Evolutionary conservation across 768 basidiomycete species (phyloP), one percentile per base, ranked within the genome.

Genomic region (Tubosaeta sp.): DNA sequence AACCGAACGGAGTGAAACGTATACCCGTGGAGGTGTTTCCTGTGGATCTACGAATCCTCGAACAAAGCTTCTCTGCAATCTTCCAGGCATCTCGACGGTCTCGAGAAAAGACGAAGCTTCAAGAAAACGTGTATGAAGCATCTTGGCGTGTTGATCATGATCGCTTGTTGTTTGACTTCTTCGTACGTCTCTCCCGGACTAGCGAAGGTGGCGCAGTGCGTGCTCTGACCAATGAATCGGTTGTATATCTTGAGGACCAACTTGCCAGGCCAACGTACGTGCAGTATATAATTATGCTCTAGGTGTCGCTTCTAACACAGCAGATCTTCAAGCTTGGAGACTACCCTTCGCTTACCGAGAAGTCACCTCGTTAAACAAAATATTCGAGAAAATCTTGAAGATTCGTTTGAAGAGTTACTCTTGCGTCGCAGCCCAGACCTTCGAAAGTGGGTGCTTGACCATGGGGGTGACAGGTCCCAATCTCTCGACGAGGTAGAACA

Each of bases 101-200:
- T 29, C 29, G 29, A 29, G 29, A 29, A 29, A 29, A 29, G 29
- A 29, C 6, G 29, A 9, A 29, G 29, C 29, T 29, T 29, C 29
- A 29, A 29, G 29, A 29, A 5, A 34, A 12, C 33, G 14, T 34
- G 33, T 34, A 26, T 26, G 41, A 42, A 14, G 41, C 41, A 42
- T 42, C 41, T 26, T 56, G 47, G 55, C 48, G 52, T 12, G 46
- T 54, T 42, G 52, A 54, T 27, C 52, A 56, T 4, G 55, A 56
- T 19, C 52, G 47, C 10, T 46, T 56, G 16, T 25, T 56, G 19
- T 56, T 46, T 7, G 55, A 56, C 32, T 54, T 56, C 25, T 56
- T 56, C 39, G 26, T 49, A 19, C 52, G 55, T 0, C 52, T 50
- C 6, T 7, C 46, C 6, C 38, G 46, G n/a, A 3, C 2, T 2